phyloP scores from a whole-genome alignment of 768 basidiomycete genomes.

The Crepidotus variabilis region DNA sequence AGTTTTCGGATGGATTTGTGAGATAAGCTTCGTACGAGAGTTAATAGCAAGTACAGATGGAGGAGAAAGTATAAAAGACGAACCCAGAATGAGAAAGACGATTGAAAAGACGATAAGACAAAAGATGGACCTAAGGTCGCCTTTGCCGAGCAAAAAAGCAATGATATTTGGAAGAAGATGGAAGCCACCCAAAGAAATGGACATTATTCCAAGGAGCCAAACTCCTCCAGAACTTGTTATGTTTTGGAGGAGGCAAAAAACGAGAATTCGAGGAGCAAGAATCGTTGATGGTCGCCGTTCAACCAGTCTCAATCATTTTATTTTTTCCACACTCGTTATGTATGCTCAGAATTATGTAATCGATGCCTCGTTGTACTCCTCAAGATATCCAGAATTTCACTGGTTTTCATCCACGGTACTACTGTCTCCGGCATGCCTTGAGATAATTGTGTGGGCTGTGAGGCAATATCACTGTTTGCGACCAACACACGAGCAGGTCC shows the following conservation, averaged over 20 bases:
- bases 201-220: constrained; percentile 43
- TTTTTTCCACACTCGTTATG: background rate
- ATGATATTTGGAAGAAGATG: constrained; percentile 51
- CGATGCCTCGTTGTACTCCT: constrained; percentile 2
- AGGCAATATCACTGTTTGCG: constrained; percentile 54
- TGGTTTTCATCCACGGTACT: constrained; percentile 9
- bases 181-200: constrained; percentile 63
- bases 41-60: constrained; percentile 11
- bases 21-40: constrained; percentile 67
- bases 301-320: background rate
- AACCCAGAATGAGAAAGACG: constrained; percentile 71
- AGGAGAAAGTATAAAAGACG: constrained; percentile 24
- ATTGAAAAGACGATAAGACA: constrained; percentile 65
- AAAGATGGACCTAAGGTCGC: constrained; percentile 69
- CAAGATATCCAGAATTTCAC: constrained; percentile 3
- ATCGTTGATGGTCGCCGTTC: background rate
- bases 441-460: constrained; percentile 25
- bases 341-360: constrained; percentile 4
- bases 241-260: constrained; percentile 3
- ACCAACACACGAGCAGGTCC: constrained; percentile 44
- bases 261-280: constrained; percentile 6
- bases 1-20: constrained; percentile 91
- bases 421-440: constrained; percentile 26
- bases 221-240: constrained; percentile 4
- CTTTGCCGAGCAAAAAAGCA: constrained; percentile 46